Percentiles rank a stretch among this genome's conserved stretches.
Conservation (phyloP, 805 yeast genomes). For the Kuraishia hungarica region DNA sequence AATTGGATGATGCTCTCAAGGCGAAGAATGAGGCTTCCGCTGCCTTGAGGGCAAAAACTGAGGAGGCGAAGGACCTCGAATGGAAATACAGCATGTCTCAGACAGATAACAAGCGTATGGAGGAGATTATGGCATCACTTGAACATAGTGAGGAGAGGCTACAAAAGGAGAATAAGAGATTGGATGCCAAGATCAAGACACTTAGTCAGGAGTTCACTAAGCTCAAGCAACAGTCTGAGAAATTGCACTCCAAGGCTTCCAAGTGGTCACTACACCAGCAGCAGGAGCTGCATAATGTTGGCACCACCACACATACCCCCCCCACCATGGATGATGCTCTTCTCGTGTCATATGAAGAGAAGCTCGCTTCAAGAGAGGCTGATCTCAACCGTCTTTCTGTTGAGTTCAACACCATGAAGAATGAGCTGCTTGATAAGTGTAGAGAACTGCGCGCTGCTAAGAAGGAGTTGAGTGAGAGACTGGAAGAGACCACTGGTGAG, state of each 20-base stretch:
- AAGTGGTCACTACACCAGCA: slow-evolving; percentile 17
- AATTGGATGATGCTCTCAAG: slow-evolving; percentile 24
- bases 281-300: slow-evolving; percentile 18
- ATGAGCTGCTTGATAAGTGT: slow-evolving; percentile 8
- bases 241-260: neutral
- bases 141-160: slow-evolving; percentile 23
- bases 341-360: neutral
- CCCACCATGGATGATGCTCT: slow-evolving; percentile 1
- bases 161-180: slow-evolving; percentile 20
- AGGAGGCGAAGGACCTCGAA: slow-evolving; percentile 14
- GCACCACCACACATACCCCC: neutral
- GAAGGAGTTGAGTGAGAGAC: neutral
- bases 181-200: slow-evolving; percentile 21
- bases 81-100: slow-evolving; percentile 15
- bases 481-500: neutral
- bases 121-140: slow-evolving; percentile 17
- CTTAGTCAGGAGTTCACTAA: slow-evolving; percentile 16
- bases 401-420: slow-evolving; percentile 5
- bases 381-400: slow-evolving; percentile 7
- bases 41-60: slow-evolving; percentile 15
- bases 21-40: slow-evolving; percentile 18
- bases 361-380: slow-evolving; percentile 1
- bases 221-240: slow-evolving; percentile 2
- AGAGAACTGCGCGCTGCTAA: neutral
- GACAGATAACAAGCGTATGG: slow-evolving; percentile 20